These are phyloP conservation scores for Globisporangium emineosum DNA, from an alignment of 352 stramenopile genomes.

Conservation along the genomic window DNA sequence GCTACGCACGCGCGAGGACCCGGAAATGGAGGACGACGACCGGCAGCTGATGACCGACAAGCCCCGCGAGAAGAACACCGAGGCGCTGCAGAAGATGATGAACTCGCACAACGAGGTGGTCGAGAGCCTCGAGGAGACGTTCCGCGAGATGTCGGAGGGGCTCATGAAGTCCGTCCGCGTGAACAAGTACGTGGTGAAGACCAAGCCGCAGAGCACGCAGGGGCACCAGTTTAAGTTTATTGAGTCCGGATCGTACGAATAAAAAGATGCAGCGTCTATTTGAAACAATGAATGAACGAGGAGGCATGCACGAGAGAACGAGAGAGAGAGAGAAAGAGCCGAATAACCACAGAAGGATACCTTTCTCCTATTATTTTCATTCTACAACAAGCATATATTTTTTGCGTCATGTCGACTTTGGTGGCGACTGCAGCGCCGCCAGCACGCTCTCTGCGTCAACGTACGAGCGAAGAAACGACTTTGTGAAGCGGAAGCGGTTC, in stretches of 20 bases:
- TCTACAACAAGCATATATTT: background rate
- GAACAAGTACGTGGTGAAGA: constrained; percentile 85
- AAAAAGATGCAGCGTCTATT: constrained; percentile 1
- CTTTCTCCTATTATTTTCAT: constrained; percentile 1
- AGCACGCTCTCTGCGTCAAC: constrained; percentile 48
- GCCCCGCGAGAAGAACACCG: constrained; percentile 56
- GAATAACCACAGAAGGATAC: background rate
- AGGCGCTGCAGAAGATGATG: constrained; percentile 66
- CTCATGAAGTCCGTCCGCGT: constrained; percentile 80
- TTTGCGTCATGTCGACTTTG: constrained; percentile 1
- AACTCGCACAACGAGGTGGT: constrained; percentile 68
- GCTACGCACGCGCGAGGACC: constrained; percentile 77
- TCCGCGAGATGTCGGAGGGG: constrained; percentile 82
- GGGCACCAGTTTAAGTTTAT: constrained; percentile 84
- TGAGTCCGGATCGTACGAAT: constrained; percentile 73
- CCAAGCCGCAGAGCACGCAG: constrained; percentile 73
- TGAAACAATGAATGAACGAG: no score
- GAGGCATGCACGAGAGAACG: no score
- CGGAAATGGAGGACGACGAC: constrained; percentile 83
- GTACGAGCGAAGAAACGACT: constrained; percentile 55
- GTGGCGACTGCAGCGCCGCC: constrained; percentile 20
- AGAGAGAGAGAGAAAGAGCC: background rate
- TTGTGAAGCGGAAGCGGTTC: constrained; percentile 60
- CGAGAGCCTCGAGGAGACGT: constrained; percentile 77
- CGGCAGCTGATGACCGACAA: constrained; percentile 71